Percentiles rank a stretch among this genome's conserved stretches.
These are phyloP conservation scores for Pseudevernia furfuracea DNA, from an alignment of 495 filamentous ascomycete species.

Conservation along the genomic window DNA sequence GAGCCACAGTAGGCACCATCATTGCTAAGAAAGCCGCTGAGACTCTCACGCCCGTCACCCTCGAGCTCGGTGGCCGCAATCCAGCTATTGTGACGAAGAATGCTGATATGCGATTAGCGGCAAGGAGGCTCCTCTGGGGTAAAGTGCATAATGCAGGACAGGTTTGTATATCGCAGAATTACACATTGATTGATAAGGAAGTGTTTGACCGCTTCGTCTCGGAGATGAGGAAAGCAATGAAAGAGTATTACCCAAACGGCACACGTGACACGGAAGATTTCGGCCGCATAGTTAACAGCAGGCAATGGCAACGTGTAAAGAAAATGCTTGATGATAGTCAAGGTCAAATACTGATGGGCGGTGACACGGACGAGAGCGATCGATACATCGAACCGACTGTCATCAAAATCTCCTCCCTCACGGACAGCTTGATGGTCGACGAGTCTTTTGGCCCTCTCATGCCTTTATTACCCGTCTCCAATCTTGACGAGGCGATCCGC, in stretches of 20 bases:
- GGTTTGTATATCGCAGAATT: constrained; percentile 83
- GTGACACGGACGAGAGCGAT: constrained; percentile 67
- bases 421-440: constrained; percentile 68
- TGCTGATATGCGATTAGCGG: constrained; percentile 72
- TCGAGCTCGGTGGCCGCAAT: constrained; percentile 88
- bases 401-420: constrained; percentile 61
- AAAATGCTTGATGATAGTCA: constrained; percentile 72
- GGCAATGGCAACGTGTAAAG: constrained; percentile 77
- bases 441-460: constrained; percentile 91
- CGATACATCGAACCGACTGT: constrained; percentile 82
- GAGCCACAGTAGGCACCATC: constrained; percentile 67
- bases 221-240: constrained; percentile 60
- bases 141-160: constrained; percentile 83
- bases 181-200: constrained; percentile 70
- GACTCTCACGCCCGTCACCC: constrained; percentile 75
- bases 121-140: constrained; percentile 76
- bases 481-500: constrained; percentile 71
- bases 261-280: constrained; percentile 67
- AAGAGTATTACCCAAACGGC: constrained; percentile 80
- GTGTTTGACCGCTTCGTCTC: constrained; percentile 65
- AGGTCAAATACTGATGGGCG: constrained; percentile 81
- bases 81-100: constrained; percentile 82
- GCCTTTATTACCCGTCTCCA: constrained; percentile 63
- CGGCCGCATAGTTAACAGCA: constrained; percentile 66
- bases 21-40: constrained; percentile 88